Evolutionary conservation across 768 basidiomycete species (phyloP).

Genomic region (Leccinum imitatum): DNA sequence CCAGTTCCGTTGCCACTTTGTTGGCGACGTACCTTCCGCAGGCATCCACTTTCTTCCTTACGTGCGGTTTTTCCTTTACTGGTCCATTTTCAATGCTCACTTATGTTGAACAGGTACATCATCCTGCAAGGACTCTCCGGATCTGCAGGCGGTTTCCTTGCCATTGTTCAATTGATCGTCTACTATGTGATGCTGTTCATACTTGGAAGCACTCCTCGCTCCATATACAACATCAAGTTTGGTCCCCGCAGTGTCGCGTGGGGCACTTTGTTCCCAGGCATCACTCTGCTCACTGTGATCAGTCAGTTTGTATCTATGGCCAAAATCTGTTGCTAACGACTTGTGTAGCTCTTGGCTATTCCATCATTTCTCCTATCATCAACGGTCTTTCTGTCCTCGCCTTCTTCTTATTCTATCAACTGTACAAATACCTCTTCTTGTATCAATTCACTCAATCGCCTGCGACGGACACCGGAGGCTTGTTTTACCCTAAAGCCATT

Average conservation of each 20-base stretch:
- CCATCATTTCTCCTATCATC: constrained; percentile 89
- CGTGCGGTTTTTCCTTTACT: constrained; percentile 40
- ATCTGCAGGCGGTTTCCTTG: constrained; percentile 77
- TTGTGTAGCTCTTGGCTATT: constrained; percentile 66
- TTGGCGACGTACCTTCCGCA: constrained; percentile 79
- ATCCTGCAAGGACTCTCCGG: constrained; percentile 80
- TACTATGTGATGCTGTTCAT: constrained; percentile 92
- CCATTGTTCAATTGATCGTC: constrained; percentile 67
- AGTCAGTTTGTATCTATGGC: constrained; percentile 42
- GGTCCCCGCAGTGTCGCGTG: constrained; percentile 60
- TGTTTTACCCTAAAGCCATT: constrained; percentile 95
- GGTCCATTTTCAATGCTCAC: background rate
- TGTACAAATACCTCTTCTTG: constrained; percentile 87
- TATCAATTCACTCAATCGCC: constrained; percentile 73
- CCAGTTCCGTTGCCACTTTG: constrained; percentile 62
- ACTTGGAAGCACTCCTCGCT: constrained; percentile 85
- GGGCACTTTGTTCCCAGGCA: constrained; percentile 73
- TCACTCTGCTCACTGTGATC: constrained; percentile 82
- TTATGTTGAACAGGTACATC: constrained; percentile 53
- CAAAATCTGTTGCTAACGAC: background rate
- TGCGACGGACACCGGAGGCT: constrained; percentile 79
- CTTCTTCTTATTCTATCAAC: constrained; percentile 80
- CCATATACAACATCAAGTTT: constrained; percentile 83
- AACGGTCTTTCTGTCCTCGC: constrained; percentile 82
- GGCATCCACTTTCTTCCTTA: constrained; percentile 90